These are phyloP conservation scores for Lentinus brumalis DNA, from an alignment of 768 basidiomycete species.

Conservation along the genomic window DNA sequence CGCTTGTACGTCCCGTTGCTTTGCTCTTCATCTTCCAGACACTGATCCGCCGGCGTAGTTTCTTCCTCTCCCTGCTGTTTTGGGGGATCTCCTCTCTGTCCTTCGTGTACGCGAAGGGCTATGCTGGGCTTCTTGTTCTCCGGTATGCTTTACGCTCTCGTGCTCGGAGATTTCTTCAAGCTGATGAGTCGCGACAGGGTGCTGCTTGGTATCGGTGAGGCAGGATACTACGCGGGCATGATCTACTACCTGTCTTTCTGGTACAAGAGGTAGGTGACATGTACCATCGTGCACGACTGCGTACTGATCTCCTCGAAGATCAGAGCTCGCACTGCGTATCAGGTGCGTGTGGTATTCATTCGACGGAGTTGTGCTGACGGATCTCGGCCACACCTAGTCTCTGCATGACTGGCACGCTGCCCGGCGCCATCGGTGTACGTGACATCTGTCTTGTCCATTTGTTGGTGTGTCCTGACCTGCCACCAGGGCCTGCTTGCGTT, in stretches of 20 bases:
- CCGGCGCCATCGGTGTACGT: slow-evolving; percentile 54
- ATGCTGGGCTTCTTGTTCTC: slow-evolving; percentile 47
- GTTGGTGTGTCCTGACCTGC: too few relatives aligned
- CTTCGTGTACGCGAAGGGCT: slow-evolving; percentile 57
- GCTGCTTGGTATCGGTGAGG: slow-evolving; percentile 58
- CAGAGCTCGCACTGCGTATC: slow-evolving; percentile 53
- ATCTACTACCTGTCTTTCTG: slow-evolving; percentile 65
- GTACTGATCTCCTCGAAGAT: neutral
- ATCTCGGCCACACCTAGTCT: too few relatives aligned
- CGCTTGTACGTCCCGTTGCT: slow-evolving; percentile 43
- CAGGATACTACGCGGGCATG: slow-evolving; percentile 62
- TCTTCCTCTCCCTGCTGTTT: slow-evolving; percentile 53
- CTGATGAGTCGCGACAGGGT: slow-evolving; percentile 43
- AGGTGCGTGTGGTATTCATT: too few relatives aligned
- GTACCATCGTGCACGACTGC: too few relatives aligned
- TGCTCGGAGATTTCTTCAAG: too few relatives aligned
- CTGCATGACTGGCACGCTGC: slow-evolving; percentile 59
- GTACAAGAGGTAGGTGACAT: slow-evolving; percentile 38
- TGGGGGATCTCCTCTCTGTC: slow-evolving; percentile 59
- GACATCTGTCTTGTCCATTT: too few relatives aligned
- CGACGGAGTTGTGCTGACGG: too few relatives aligned
- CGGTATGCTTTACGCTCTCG: too few relatives aligned
- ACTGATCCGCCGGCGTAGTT: slow-evolving; percentile 34
- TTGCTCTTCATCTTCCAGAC: neutral
- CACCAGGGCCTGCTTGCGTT: too few relatives aligned